Percentiles rank a stretch among this genome's conserved stretches.
phyloP scores from a whole-genome alignment of 495 filamentous ascomycete species.

The Lindgomyces ingoldianus region DNA sequence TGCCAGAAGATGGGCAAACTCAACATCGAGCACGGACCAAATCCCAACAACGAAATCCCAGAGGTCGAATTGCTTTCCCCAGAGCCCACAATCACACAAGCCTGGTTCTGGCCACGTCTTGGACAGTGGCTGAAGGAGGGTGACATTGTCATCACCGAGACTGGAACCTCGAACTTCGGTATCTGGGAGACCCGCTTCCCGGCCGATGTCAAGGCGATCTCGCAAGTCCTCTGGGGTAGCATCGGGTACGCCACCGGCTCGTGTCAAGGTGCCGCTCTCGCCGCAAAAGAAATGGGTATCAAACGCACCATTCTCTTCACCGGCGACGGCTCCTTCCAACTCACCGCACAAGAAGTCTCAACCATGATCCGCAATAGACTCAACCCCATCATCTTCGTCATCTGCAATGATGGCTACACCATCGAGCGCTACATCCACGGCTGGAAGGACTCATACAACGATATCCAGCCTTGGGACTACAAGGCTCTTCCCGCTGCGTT shows the following conservation, averaged over 20 bases:
- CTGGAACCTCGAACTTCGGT: conserved; percentile 87
- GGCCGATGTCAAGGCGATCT: conserved; percentile 69
- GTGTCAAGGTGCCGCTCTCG: conserved; percentile 51
- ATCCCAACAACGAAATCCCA: conserved; percentile 59
- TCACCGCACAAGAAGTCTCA: conserved; percentile 82
- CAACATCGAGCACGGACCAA: conserved; percentile 41
- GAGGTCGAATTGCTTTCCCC: conserved; percentile 52
- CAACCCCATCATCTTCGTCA: conserved; percentile 70
- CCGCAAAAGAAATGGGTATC: conserved; percentile 45
- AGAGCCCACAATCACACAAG: conserved; percentile 69
- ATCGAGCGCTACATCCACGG: conserved; percentile 57
- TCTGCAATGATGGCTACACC: conserved; percentile 56
- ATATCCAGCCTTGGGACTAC: conserved; percentile 53
- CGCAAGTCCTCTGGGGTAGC: conserved; percentile 85
- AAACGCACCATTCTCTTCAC: conserved; percentile 69
- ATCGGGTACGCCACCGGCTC: conserved; percentile 57
- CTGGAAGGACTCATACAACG: conserved; percentile 52
- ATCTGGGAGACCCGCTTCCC: conserved; percentile 88
- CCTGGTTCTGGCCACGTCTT: conserved; percentile 82
- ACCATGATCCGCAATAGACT: conserved; percentile 80
- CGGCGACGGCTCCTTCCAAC: conserved; percentile 83
- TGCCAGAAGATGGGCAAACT: conserved; percentile 61
- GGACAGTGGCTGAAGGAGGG: conserved; percentile 73
- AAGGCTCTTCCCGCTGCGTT: conserved; percentile 67
- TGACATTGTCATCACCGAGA: conserved; percentile 85